These are phyloP conservation scores for Coix lacrymajobi DNA, from an alignment of 176 grass and related monocot genomes.

Conservation along the genomic window DNA sequence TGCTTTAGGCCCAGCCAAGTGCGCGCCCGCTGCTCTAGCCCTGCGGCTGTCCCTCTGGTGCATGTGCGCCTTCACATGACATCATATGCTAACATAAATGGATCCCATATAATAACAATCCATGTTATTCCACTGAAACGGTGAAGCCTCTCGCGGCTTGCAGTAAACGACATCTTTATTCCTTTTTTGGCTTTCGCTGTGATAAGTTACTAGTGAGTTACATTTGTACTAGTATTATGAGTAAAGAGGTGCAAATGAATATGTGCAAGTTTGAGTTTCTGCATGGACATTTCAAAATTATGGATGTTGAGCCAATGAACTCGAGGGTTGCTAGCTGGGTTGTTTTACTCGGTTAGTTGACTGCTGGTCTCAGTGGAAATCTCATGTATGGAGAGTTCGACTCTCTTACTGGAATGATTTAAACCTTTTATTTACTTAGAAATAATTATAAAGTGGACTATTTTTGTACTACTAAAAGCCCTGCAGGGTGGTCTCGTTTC, in stretches of 20 bases:
- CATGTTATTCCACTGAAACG: background rate
- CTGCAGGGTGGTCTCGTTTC: too few relatives aligned
- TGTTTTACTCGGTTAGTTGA: background rate
- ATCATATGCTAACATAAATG: background rate
- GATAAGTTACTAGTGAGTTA: background rate
- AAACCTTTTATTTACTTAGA: background rate
- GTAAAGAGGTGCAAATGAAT: background rate
- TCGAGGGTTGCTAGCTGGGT: background rate
- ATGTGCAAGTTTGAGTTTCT: background rate
- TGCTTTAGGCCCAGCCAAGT: too few relatives aligned
- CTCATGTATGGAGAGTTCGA: background rate
- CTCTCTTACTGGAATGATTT: background rate
- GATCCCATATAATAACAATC: background rate
- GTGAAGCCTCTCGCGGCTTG: background rate
- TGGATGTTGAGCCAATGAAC: background rate
- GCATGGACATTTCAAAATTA: background rate
- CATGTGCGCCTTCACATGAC: too few relatives aligned
- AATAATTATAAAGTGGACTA: background rate
- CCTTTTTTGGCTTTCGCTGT: background rate
- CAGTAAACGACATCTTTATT: background rate
- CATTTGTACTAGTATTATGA: background rate
- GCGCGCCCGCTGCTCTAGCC: too few relatives aligned
- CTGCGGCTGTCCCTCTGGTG: too few relatives aligned
- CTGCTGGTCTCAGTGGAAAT: background rate
- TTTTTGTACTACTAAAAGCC: background rate